Conservation (phyloP, 352 stramenopile species). For the Phytophthora pini region DNA sequence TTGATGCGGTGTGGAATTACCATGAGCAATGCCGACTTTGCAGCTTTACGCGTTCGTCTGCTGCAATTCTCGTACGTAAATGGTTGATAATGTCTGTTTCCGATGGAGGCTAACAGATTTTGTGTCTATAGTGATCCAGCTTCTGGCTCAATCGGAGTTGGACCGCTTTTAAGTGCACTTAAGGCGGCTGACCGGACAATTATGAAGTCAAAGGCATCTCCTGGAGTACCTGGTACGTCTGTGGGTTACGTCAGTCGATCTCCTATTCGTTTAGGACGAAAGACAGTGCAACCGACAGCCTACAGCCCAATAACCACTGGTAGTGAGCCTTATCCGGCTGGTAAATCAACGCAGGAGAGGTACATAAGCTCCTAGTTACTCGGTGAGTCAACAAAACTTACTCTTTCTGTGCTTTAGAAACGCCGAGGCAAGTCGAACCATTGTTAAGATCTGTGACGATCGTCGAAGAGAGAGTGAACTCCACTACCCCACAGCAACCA, state of each 20-base stretch:
- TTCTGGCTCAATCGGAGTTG: slow-evolving; percentile 52
- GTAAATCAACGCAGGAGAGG: slow-evolving; percentile 81
- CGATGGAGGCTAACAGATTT: no score
- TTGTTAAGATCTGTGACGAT: slow-evolving; percentile 76
- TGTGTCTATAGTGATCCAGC: slow-evolving; percentile 47
- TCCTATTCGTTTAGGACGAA: slow-evolving; percentile 67
- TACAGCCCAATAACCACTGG: slow-evolving; percentile 31
- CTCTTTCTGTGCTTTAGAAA: slow-evolving; percentile 41
- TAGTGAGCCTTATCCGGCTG: slow-evolving; percentile 43
- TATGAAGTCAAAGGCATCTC: slow-evolving; percentile 42
- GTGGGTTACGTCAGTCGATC: slow-evolving; percentile 46
- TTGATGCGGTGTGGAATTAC: slow-evolving; percentile 63
- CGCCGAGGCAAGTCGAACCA: slow-evolving; percentile 63
- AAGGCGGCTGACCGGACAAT: slow-evolving; percentile 52
- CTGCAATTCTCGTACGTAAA: slow-evolving; percentile 62
- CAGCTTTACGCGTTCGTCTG: slow-evolving; percentile 65
- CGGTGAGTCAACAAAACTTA: background rate
- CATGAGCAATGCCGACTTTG: slow-evolving; percentile 76
- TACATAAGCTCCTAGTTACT: slow-evolving; percentile 4
- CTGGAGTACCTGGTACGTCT: slow-evolving; percentile 27
- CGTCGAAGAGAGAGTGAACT: slow-evolving; percentile 64
- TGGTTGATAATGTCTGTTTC: no score
- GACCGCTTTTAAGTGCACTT: slow-evolving; percentile 55
- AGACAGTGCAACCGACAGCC: slow-evolving; percentile 46
- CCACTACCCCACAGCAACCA: slow-evolving; percentile 39